These are phyloP conservation scores for Exophiala xenobiotica DNA, from an alignment of 2,329 filamentous ascomycete species.

Conservation along the genomic window DNA sequence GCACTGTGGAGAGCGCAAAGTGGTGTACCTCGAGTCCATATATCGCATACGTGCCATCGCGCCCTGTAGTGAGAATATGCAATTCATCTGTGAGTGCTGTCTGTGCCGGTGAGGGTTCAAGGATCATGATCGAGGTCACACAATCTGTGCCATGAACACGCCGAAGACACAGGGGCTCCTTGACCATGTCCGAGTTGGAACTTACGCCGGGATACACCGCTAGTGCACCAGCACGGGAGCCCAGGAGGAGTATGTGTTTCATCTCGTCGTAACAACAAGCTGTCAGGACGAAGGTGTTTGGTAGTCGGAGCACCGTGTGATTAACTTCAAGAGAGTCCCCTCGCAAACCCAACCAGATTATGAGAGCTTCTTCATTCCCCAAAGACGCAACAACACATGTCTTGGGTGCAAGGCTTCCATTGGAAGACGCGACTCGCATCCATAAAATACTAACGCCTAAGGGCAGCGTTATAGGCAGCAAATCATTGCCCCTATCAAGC, in stretches of 20 bases:
- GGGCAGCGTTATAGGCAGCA: neutral
- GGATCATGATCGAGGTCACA: conserved; percentile 64
- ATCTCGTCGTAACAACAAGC: conserved; percentile 40
- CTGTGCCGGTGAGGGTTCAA: conserved; percentile 36
- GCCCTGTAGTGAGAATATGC: conserved; percentile 68
- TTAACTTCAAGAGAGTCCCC: conserved; percentile 3
- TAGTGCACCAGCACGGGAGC: conserved; percentile 57
- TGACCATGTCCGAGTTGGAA: conserved; percentile 15
- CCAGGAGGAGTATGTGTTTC: conserved; percentile 48
- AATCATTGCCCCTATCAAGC: neutral
- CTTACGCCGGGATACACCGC: conserved; percentile 45
- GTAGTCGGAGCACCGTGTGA: conserved; percentile 34
- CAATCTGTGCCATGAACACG: conserved; percentile 57
- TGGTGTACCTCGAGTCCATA: conserved; percentile 43
- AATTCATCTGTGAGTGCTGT: conserved; percentile 25
- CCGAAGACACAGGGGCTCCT: conserved; percentile 24
- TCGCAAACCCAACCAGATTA: conserved; percentile 15
- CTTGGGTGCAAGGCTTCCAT: neutral
- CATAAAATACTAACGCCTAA: conserved; percentile 13
- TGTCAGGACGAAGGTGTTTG: conserved; percentile 52
- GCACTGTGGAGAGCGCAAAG: conserved; percentile 49
- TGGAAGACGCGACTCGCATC: conserved; percentile 12
- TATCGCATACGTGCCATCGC: conserved; percentile 74
- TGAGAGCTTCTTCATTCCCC: conserved; percentile 5
- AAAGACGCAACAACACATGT: conserved; percentile 16